Base-by-base conservation (phyloP, 2,329 filamentous ascomycete genomes). In the Arthroderma sp. region DNA sequence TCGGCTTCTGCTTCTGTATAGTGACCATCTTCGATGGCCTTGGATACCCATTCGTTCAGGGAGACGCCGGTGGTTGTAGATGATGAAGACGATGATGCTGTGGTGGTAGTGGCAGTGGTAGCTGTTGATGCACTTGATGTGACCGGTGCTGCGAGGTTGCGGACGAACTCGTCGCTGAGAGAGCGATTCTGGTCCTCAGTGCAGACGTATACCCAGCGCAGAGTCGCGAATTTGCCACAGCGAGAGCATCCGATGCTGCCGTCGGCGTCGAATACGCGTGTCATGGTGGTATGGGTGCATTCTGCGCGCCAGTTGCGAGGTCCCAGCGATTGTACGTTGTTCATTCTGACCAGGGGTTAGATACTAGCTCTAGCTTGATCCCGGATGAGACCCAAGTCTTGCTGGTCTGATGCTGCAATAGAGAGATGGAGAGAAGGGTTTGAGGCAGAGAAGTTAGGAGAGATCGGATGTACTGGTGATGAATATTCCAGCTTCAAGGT, bases 161-260 rank as follows among this genome's bases (percentile, higher is more conserved):
- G 38, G 21, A 37, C 28, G 35, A 31, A 21, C n/a, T 47, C 51
- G 15, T 41, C 69, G 17, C 73, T 68, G 31, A 79, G 64, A 41
- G 74, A 63, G 15, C 71, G 66, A 31, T 80, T 76, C 9, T 73
- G 73, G 63, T 90, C 86, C 66, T 87, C 81, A 11, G 77, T 80
- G 69, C 88, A 93, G 59, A 79, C 76, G 68, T 88, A 93, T 21
- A 93, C 72, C 81, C 85, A 93, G 25, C 86, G 86, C 56, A 84
- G 76, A 15, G 76, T 71, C 0, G 84, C 80, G 1, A 70, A 68
- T 41, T 72, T 71, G 39, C 73, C 72, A 64, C 88, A 93, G 23
- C 76, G 66, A 6, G 77, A 71, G 70, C 88, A 93, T 17, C 68
- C 65, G 28, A 75, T 67, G 19, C 71, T 58, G 35, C 78, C 79